These are phyloP conservation scores for Solanum sejunctum DNA, from an alignment of 257 asterid genomes.

Conservation along the genomic window DNA sequence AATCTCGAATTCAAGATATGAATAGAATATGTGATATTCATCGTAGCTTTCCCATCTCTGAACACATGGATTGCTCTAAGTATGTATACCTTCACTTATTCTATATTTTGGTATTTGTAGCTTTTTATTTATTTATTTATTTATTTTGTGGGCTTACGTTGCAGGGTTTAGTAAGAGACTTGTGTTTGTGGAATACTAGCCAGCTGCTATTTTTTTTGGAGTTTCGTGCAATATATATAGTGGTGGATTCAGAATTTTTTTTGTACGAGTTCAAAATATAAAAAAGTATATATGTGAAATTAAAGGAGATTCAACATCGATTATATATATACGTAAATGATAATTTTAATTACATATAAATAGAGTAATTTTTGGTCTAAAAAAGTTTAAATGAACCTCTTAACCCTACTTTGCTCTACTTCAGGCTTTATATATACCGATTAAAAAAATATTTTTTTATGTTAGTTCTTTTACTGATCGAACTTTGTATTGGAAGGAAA, in stretches of 20 bases:
- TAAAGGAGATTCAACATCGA: too few species aligned
- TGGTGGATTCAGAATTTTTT: background rate
- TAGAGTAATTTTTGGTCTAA: too few species aligned
- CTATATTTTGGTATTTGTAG: background rate
- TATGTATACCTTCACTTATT: background rate
- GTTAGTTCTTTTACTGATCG: too few species aligned
- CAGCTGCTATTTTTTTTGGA: background rate
- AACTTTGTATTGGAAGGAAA: background rate
- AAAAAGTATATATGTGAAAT: background rate
- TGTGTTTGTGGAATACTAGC: background rate
- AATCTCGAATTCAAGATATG: background rate
- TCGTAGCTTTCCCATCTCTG: constrained; percentile 12
- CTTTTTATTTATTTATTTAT: background rate
- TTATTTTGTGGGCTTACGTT: background rate
- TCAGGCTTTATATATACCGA: too few species aligned
- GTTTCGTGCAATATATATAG: background rate
- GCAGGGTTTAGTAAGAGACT: background rate
- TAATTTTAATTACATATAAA: too few species aligned
- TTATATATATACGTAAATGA: too few species aligned
- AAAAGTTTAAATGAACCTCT: background rate
- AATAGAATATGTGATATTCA: background rate
- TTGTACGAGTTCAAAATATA: too few species aligned
- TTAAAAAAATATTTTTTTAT: too few species aligned
- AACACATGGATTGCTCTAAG: constrained; percentile 9
- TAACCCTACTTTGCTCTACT: background rate